Percentiles rank a stretch among this genome's conserved stretches.
These are phyloP conservation scores for Macaranga tanarius DNA, from an alignment of 441 rosid genomes.

Conservation along the genomic window DNA sequence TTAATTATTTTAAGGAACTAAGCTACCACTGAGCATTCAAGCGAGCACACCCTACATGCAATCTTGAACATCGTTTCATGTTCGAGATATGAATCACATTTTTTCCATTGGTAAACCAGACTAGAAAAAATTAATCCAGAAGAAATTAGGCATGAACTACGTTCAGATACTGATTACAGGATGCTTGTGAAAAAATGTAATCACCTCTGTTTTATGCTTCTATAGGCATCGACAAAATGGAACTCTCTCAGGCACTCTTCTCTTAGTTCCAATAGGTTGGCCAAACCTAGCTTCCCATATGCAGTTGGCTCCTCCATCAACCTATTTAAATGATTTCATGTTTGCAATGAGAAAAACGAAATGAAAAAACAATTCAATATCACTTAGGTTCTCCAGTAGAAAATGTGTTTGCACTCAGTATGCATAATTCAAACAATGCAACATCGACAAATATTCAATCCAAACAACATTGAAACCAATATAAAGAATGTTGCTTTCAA, in stretches of 20 bases:
- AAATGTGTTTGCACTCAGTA: background rate
- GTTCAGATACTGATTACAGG: background rate
- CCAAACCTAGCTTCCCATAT: constrained; percentile 94
- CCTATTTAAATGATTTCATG: constrained; percentile 39
- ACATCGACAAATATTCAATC: background rate
- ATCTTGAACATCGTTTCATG: background rate
- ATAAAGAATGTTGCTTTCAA: background rate
- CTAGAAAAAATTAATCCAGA: background rate
- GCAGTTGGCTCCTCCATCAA: constrained; percentile 99
- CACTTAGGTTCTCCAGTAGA: background rate
- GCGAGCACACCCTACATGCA: background rate
- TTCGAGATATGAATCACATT: background rate
- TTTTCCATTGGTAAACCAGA: background rate
- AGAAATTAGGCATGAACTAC: background rate
- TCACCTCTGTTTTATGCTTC: constrained; percentile 97
- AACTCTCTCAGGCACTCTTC: constrained; percentile 99
- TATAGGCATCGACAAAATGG: constrained; percentile 91
- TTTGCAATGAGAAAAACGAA: constrained; percentile 10
- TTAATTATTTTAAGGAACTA: background rate
- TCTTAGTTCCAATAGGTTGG: constrained; percentile 94
- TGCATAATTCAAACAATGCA: background rate
- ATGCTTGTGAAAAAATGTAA: background rate
- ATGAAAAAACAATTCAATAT: background rate
- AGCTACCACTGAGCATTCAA: constrained; percentile 3
- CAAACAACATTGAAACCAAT: constrained; percentile 4